phyloP scores from a whole-genome alignment of 2,329 filamentous ascomycete genomes.

The Fusarium sp. region DNA sequence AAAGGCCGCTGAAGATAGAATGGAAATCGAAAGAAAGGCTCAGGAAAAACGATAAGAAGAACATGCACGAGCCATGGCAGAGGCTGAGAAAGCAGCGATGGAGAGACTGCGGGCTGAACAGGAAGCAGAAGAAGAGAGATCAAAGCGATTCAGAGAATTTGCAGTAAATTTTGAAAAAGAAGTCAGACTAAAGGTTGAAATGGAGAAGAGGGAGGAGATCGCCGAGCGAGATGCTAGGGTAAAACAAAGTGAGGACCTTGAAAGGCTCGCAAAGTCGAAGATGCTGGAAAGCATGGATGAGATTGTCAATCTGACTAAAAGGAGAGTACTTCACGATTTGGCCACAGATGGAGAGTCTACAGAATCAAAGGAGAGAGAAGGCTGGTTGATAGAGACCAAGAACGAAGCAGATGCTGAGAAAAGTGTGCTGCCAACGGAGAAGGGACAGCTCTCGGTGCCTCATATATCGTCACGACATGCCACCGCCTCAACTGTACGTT shows the following conservation, averaged over 20 bases:
- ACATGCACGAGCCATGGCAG: slow-evolving; percentile 57
- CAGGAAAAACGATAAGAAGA: slow-evolving; percentile 53
- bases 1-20: slow-evolving; percentile 59
- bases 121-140: neutral
- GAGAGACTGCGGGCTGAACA: neutral
- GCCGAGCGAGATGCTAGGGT: neutral
- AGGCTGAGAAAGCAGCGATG: neutral
- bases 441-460: neutral
- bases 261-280: neutral
- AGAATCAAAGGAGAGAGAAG: neutral
- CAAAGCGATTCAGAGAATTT: neutral
- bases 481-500: neutral
- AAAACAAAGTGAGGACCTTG: neutral
- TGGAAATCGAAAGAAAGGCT: slow-evolving; percentile 53
- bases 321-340: neutral
- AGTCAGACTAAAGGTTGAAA: neutral
- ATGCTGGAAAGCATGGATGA: neutral
- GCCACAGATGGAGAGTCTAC: neutral
- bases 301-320: neutral
- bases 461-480: neutral
- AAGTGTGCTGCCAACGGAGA: neutral
- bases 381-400: neutral
- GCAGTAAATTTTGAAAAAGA: neutral
- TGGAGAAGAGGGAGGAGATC: neutral
- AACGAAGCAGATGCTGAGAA: neutral